A percentile compares a stretch with the other conserved stretches of the same genome.
Evolutionary conservation across 805 yeast species (phyloP).

Genomic region (Lipomyces starkeyi): DNA sequence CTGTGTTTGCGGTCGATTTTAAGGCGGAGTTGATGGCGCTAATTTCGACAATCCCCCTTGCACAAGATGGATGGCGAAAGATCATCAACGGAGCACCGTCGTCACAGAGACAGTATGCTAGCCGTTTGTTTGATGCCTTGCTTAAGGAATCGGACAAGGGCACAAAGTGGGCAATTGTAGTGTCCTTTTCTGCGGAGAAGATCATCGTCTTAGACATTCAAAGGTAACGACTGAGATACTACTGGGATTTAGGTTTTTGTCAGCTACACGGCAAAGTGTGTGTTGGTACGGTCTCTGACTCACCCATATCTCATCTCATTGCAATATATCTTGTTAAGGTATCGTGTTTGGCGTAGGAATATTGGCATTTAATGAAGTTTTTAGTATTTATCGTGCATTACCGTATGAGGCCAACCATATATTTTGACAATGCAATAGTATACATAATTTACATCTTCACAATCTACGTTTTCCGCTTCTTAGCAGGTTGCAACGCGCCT

Average conservation of each 20-base stretch:
- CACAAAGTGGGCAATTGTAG: constrained; percentile 75
- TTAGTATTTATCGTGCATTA: not conserved
- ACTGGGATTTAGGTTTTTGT: not conserved
- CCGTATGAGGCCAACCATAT: not conserved
- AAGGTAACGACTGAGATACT: constrained; percentile 15
- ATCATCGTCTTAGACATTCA: constrained; percentile 71
- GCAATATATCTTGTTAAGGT: not conserved
- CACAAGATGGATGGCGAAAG: constrained; percentile 71
- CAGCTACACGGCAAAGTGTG: not conserved
- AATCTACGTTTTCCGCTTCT: constrained; percentile 18
- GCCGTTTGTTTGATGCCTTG: constrained; percentile 72
- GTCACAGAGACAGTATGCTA: constrained; percentile 78
- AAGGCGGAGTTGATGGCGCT: constrained; percentile 85
- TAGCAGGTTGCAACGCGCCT: constrained; percentile 26
- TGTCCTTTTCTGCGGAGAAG: constrained; percentile 78
- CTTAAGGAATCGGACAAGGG: constrained; percentile 59
- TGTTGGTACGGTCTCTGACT: not conserved
- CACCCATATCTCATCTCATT: not conserved
- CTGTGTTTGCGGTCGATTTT: constrained; percentile 77
- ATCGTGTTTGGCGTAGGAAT: constrained; percentile 2
- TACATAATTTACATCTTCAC: not conserved
- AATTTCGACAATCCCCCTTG: constrained; percentile 76
- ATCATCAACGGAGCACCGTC: constrained; percentile 83
- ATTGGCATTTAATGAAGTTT: not conserved
- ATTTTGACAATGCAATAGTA: not conserved